Base-by-base conservation (phyloP, 148 eudicot species). In the Nyssa sinensis region DNA sequence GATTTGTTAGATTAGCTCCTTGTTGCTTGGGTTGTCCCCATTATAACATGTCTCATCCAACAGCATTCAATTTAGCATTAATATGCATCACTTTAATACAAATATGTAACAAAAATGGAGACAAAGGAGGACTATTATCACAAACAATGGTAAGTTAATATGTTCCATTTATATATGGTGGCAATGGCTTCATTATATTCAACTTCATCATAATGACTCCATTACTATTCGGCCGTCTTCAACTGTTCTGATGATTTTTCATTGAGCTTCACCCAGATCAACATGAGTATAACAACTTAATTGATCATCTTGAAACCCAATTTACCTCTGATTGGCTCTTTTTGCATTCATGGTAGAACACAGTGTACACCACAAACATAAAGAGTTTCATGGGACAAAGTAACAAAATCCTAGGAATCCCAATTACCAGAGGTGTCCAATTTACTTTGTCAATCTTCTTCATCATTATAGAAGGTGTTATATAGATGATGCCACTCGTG, bases 301-400 rank as follows among this genome's bases (percentile, higher is more conserved):
- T 37, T 17, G n/a, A n/a, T n/a, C n/a, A n/a, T n/a, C n/a, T n/a
- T n/a, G n/a, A 32, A 65, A 8, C 68, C 47, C 0, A 65, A 7
- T 63, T 63, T 47, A 65, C 24, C 47, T 65, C 68, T 34, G 33
- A 44, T 2, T 11, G 5, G 47, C 68, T 33, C 28, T 4, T 6
- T 21, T 35, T 65, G 27, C 47, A 35, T 23, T 63, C 68, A 65
- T 65, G 44, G 47, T 65, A 65, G 27, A 65, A 33, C 47, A 65
- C 47, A 35, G 47, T 33, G 68, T 17, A 65, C 44, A 33, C 23
- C 68, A 33, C 44, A 65, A 65, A 33, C 47, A 33, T n/a, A 27
- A 65, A n/a, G 27, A 65, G n/a, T 8, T 65, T 19, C 7, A 65
- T 6, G 27, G 34, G 25, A 14, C 47, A 65, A 12, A 19, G 9